Percentiles rank a stretch among this genome's conserved stretches.
Conservation (phyloP, 495 filamentous ascomycete species). For the Neurospora sp. region DNA sequence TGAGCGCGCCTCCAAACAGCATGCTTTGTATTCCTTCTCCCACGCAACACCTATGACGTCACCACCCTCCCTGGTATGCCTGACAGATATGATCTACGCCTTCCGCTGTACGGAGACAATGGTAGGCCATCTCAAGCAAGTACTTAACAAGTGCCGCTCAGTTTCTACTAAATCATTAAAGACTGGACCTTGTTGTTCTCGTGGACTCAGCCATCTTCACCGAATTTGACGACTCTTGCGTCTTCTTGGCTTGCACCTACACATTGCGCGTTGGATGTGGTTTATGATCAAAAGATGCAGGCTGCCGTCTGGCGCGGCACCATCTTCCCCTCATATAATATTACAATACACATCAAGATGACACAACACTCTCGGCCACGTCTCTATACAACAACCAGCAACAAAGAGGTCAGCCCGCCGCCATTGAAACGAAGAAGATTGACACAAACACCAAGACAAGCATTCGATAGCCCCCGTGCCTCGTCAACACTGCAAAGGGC, state of each 20-base stretch:
- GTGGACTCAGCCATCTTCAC: not conserved
- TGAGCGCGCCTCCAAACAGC: not conserved
- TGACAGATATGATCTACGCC: not conserved
- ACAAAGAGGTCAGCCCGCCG: slow-evolving; percentile 8
- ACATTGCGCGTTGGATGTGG: not conserved
- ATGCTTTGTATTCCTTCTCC: not conserved
- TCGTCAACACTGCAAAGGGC: not conserved
- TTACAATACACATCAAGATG: not conserved
- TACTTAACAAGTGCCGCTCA: too few species aligned
- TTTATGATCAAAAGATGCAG: not conserved
- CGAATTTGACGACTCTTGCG: not conserved
- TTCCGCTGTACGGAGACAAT: not conserved
- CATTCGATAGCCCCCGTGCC: not conserved
- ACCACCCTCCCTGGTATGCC: not conserved
- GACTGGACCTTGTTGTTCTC: not conserved
- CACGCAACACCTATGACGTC: not conserved
- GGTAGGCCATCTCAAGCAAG: too few species aligned
- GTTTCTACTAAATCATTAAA: too few species aligned
- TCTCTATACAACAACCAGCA: not conserved
- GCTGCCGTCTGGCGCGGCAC: not conserved
- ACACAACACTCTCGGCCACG: not conserved
- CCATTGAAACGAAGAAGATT: slow-evolving; percentile 11
- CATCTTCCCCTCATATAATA: not conserved
- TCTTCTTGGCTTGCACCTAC: not conserved
- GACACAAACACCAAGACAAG: not conserved